phyloP scores from a whole-genome alignment of 768 basidiomycete species.

The Russula lepida region DNA sequence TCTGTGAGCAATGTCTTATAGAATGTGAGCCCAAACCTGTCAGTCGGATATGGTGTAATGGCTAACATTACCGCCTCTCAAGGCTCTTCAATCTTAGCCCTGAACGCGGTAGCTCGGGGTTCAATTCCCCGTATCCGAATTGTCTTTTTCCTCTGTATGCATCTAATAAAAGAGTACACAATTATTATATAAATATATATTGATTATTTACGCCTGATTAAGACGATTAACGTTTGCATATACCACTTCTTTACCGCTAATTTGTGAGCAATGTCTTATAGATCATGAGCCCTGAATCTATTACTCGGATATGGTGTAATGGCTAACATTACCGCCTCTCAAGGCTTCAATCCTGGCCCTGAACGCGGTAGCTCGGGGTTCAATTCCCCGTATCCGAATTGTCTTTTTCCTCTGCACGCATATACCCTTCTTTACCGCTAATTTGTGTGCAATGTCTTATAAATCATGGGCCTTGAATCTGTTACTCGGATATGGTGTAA shows the following conservation, averaged over 20 bases:
- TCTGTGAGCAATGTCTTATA: neutral
- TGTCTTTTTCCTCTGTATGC: neutral
- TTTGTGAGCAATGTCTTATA: neutral
- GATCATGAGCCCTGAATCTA: accelerated
- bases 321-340: too few species aligned
- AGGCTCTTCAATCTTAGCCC: neutral
- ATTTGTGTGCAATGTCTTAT: neutral
- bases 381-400: too few species aligned
- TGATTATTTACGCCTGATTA: too few species aligned
- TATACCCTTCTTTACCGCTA: too few species aligned
- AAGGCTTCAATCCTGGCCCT: too few species aligned
- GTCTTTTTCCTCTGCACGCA: too few species aligned
- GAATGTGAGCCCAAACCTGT: accelerated
- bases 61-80: constrained; percentile 34
- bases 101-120: constrained; percentile 34
- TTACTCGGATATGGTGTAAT: constrained; percentile 30
- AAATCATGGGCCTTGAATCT: accelerated
- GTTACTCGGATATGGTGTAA: constrained; percentile 30
- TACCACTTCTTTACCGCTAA: too few species aligned
- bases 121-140: constrained; percentile 36
- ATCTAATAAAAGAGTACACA: too few species aligned
- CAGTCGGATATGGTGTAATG: constrained; percentile 32
- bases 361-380: too few species aligned
- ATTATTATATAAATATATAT: too few species aligned
- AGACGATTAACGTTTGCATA: too few species aligned